Conservation (phyloP, 208 protist species). For the Crithidia brevicula region DNA sequence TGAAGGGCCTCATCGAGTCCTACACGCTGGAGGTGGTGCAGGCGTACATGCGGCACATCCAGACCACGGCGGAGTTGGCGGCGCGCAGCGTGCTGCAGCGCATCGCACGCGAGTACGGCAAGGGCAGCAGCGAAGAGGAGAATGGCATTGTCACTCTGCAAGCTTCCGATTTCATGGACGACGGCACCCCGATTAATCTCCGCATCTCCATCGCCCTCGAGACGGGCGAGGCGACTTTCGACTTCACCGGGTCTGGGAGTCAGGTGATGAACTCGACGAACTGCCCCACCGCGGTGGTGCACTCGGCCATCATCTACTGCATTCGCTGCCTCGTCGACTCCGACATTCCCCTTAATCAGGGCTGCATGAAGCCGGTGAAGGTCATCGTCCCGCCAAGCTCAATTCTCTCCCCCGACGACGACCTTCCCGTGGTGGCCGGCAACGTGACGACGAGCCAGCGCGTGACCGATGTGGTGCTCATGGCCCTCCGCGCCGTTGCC, state of each 20-base stretch:
- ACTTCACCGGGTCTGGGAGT: conserved; percentile 91
- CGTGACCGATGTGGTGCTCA: conserved; percentile 95
- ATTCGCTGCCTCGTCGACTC: conserved; percentile 93
- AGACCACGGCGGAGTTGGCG: conserved; percentile 89
- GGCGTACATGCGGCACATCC: conserved; percentile 95
- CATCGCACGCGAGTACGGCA: conserved; percentile 47
- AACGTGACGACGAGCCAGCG: conserved; percentile 96
- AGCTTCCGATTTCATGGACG: conserved; percentile 94
- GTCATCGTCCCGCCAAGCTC: conserved; percentile 73
- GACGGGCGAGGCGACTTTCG: conserved; percentile 84
- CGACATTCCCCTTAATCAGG: conserved; percentile 96
- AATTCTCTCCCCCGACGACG: conserved; percentile 82
- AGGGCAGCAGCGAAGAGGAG: conserved; percentile 22
- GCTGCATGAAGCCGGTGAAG: conserved; percentile 89
- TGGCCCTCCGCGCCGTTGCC: conserved; percentile 89
- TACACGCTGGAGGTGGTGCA: conserved; percentile 90
- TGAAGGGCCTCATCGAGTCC: conserved; percentile 87
- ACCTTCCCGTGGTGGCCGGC: conserved; percentile 95
- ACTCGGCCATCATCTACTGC: conserved; percentile 95
- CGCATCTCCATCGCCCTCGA: conserved; percentile 77
- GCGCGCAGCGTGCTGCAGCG: conserved; percentile 89
- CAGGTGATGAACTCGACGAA: conserved; percentile 94
- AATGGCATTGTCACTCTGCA: conserved; percentile 21
- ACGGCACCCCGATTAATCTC: conserved; percentile 91
- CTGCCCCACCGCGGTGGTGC: conserved; percentile 90